Conservation (phyloP, 192 early-diverging fungal species). For the Backusella luteola region DNA sequence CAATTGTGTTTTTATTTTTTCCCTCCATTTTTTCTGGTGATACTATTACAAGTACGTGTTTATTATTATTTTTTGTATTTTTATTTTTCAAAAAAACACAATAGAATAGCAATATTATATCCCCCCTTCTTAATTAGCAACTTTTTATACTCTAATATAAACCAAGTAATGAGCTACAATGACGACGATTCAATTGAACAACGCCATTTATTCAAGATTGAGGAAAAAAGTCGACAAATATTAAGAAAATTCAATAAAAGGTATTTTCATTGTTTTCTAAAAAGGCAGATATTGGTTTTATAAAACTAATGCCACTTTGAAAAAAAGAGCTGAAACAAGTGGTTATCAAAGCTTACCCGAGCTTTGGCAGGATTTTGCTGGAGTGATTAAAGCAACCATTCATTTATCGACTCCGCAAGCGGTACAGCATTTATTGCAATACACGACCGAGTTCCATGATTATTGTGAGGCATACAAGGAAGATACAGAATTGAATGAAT, state of each 20-base stretch:
- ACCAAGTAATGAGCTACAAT: not conserved
- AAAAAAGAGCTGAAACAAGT: not conserved
- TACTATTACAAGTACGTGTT: not conserved
- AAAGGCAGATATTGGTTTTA: not conserved
- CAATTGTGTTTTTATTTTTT: not conserved
- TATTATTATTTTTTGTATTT: not conserved
- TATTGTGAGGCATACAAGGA: constrained; percentile 14
- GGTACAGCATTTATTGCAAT: constrained; percentile 7
- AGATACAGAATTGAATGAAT: constrained; percentile 6
- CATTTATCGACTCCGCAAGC: not conserved
- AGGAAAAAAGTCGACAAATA: not conserved
- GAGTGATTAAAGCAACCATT: not conserved
- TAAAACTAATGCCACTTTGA: not conserved
- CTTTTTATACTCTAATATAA: not conserved
- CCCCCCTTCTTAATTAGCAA: not conserved
- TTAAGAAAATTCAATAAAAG: constrained; percentile 4
- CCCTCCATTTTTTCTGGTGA: not conserved
- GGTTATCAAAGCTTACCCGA: constrained; percentile 11
- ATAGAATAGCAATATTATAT: not conserved
- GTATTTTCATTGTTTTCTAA: not conserved
- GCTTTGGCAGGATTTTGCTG: constrained; percentile 7
- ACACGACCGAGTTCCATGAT: constrained; percentile 13
- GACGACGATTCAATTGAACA: not conserved
- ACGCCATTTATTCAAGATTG: not conserved
- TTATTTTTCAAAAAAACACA: not conserved